Conservation (phyloP, 441 rosid species). For the Kokia cookei region DNA sequence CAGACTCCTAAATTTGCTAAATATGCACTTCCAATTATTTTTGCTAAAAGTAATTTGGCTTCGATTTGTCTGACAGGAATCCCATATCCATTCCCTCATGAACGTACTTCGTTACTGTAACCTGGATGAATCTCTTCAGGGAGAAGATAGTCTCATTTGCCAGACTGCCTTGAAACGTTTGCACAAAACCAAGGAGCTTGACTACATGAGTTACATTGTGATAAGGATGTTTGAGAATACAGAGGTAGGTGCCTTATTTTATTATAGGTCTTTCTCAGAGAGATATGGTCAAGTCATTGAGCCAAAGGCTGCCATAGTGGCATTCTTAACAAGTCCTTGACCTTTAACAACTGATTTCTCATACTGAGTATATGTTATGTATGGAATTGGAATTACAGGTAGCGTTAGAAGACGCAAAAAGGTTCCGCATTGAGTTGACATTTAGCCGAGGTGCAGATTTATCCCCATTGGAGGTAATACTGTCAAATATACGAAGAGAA, state of each 20-base stretch:
- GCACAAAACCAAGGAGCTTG: conserved; percentile 90
- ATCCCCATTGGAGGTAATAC: conserved; percentile 83
- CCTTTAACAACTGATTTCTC: not conserved
- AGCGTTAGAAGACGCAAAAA: conserved; percentile 74
- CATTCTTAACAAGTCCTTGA: not conserved
- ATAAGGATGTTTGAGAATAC: conserved; percentile 93
- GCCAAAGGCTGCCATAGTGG: not conserved
- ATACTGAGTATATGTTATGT: not conserved
- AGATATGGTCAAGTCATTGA: not conserved
- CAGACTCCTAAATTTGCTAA: not conserved
- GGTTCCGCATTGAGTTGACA: conserved; percentile 92
- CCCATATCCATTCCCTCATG: conserved; percentile 99
- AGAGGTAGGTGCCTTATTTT: conserved; percentile 41
- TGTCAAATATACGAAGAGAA: not conserved
- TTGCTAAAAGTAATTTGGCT: not conserved
- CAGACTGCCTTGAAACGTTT: conserved; percentile 80
- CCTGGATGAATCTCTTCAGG: conserved; percentile 95
- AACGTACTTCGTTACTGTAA: conserved; percentile 98
- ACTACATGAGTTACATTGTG: conserved; percentile 98
- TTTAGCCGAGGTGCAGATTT: conserved; percentile 99
- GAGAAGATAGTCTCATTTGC: conserved; percentile 91
- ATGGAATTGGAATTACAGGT: conserved; percentile 48
- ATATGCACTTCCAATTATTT: not conserved
- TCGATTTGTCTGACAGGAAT: conserved; percentile 52
- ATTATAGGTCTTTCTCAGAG: not conserved